Evolutionary conservation across 2,329 filamentous ascomycete species (phyloP).

Genomic region (Neopestalotiopsis sp.): DNA sequence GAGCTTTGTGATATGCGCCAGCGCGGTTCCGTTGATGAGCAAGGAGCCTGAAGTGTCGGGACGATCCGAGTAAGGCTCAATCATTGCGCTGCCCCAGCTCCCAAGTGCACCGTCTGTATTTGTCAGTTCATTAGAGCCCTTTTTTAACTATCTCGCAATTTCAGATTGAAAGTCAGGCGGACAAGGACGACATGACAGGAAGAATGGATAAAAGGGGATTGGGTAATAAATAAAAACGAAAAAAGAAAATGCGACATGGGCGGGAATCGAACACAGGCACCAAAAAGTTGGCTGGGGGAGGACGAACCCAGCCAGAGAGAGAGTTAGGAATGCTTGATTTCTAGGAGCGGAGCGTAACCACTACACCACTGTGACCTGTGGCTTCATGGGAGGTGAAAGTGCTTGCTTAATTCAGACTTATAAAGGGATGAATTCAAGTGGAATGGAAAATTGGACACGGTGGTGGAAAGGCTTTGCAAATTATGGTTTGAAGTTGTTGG

Average conservation of each 20-base stretch:
- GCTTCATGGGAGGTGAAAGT: neutral
- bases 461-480: neutral
- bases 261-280: neutral
- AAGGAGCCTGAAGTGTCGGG: slow-evolving; percentile 67
- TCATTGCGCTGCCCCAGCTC: slow-evolving; percentile 73
- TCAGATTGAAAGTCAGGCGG: no score
- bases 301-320: neutral
- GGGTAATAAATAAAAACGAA: neutral
- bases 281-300: neutral
- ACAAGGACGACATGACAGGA: no score
- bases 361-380: neutral
- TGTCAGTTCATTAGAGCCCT: neutral
- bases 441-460: neutral
- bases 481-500: neutral
- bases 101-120: slow-evolving; percentile 69
- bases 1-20: slow-evolving; percentile 57
- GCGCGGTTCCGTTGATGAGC: slow-evolving; percentile 66
- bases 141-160: no score
- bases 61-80: slow-evolving; percentile 73
- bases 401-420: neutral
- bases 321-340: neutral
- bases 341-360: neutral
- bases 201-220: neutral
- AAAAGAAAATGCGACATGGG: neutral
- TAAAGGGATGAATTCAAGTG: neutral